Evolutionary conservation across 176 grass and related monocot genomes (phyloP), one percentile per base, ranked within the genome.

Genomic region (Lolium rigidum): DNA sequence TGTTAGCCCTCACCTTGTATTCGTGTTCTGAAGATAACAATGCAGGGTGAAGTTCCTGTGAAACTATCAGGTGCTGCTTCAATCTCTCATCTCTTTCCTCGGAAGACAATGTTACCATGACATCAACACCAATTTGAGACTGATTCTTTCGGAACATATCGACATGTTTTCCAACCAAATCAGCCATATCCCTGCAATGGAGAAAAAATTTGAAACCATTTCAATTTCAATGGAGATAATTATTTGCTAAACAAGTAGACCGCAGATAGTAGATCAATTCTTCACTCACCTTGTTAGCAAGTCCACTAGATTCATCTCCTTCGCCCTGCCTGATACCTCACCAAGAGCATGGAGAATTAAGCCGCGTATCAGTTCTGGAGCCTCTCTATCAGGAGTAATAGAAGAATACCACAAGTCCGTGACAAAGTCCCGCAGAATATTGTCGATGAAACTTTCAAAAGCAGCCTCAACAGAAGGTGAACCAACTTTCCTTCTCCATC

Each of bases 31-130:
- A 88, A 87, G 97, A 98, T 82, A 98, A 90, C 85, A 98, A 82
- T 64, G 97, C 97, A 81, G 92, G 97, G 81, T 96, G 97, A 90
- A 98, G 94, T 92, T 95, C 86, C 80, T 91, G 91, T 70, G 97
- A 92, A 67, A 91, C 90, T 64, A 94, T 95, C 81, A 98, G 80
- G 87, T 98, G 90, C 3, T 84, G 91, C 69, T 96, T 98, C 82
- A 98, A 78, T 56, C 66, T 92, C 68, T 98, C 97, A 80, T 98
- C 97, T 89, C 92, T 95, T 95, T 98, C 97, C 83, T 98, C 97
- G 2, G 87, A 98, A 83, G 97, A 96, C 70, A 98, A 89, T 73
- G 90, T 94, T 78, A 76, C 90, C 92, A 98, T 98, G 77, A 95
- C 86, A 76, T 95, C 85, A 55, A 85, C 86, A 60, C 97, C 94